Evolutionary conservation across 768 basidiomycete genomes (phyloP), one percentile per base, ranked within the genome.

Genomic region (Tremella yokohamensis): DNA sequence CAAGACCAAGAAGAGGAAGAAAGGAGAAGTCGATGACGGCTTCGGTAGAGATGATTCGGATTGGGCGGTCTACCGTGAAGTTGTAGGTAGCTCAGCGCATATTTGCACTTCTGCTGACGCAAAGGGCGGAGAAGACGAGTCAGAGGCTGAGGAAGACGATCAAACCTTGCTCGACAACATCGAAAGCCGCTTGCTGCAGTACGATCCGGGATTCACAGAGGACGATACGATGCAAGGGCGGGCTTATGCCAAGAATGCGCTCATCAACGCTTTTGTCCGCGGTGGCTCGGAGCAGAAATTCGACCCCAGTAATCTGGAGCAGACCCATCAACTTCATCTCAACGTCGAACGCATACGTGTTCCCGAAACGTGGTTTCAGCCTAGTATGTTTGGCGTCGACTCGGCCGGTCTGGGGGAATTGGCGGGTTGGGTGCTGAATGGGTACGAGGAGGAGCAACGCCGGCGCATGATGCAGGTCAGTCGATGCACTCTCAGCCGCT

Each of bases 31-130:
- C 26, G 93, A 97, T 80, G 93, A 98, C 65, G 85, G 81, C 79
- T 99, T 98, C 70, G 92, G 94, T 2, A 86, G 85, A 16, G 87
- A 94, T 64, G 93, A 98, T 70, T 91, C 88, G 7, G 94, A 98
- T 72, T 98, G 94, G 93, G 87, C 87, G 0, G 91, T 98, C 58
- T 98, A 98, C 73, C 89, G 94, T 63, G 92, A 97, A 78, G 92
- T 99, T 58, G 93, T 93, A 72, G 62, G 84, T 75, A 12, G 9
- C 11, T 45, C 15, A 8, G 7, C 26, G 29, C 37, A n/a, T n/a
- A n/a, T n/a, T 1, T 9, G 1, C 42, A 44, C 54, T 44, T 15
- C 48, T 38, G 12, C 9, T 18, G 9, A 34, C 29, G 29, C 29
- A 11, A 52, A 79, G 79, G 75, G 76, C 18, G 77, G 73, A 7